Evolutionary conservation across 2,329 filamentous ascomycete genomes (phyloP).

Genomic region (Fusarium algeriense): DNA sequence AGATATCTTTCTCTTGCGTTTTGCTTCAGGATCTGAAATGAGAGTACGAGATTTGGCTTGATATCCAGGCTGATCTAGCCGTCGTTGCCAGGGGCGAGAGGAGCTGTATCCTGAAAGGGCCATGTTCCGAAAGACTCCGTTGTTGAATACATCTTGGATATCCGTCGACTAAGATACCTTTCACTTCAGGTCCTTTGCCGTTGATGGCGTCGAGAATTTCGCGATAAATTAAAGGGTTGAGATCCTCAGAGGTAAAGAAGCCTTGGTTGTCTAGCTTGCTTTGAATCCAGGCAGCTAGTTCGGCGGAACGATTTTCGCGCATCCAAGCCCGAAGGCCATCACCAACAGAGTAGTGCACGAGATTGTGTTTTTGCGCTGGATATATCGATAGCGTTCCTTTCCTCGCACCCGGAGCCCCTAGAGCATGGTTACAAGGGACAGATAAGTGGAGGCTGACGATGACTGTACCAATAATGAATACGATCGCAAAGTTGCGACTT

Average conservation of each 20-base stretch:
- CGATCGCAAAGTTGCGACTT: neutral
- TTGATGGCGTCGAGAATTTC: neutral
- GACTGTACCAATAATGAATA: neutral
- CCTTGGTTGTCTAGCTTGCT: neutral
- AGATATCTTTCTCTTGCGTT: neutral
- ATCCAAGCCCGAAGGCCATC: neutral
- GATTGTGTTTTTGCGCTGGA: neutral
- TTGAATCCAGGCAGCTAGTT: neutral
- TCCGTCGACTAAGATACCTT: neutral
- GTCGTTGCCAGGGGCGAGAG: neutral
- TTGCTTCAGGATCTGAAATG: neutral
- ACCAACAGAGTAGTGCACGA: neutral
- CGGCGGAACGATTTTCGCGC: neutral
- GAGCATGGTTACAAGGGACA: neutral
- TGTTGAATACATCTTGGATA: neutral
- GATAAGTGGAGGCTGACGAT: neutral
- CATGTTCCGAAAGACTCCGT: neutral
- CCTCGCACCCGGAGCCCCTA: neutral
- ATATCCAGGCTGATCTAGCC: neutral
- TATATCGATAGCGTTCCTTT: neutral
- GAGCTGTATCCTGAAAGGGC: neutral
- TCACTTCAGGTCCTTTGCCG: neutral
- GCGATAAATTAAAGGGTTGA: neutral
- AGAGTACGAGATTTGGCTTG: neutral
- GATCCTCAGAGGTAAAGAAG: neutral